Conservation (phyloP, 805 yeast genomes). For the Yarrowia phangngaensis region DNA sequence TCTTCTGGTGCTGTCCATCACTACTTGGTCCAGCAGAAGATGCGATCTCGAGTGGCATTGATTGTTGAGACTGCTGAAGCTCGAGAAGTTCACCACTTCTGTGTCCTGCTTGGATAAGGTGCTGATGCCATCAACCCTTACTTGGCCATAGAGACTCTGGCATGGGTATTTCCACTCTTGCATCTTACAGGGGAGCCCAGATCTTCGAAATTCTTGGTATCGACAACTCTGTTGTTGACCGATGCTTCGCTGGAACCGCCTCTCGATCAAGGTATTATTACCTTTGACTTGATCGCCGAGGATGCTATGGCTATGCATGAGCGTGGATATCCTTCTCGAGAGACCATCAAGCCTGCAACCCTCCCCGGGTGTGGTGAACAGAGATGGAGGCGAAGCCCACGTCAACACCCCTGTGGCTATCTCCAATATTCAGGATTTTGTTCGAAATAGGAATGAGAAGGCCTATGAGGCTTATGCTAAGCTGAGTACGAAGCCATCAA, state of each 20-base stretch:
- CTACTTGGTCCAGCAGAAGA: constrained; percentile 90
- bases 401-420: constrained; percentile 92
- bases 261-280: constrained; percentile 93
- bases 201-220: constrained; percentile 96
- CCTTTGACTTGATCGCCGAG: constrained; percentile 93
- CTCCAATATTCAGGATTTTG: constrained; percentile 97
- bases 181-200: constrained; percentile 99
- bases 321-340: constrained; percentile 81
- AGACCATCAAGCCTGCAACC: constrained; percentile 62
- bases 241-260: constrained; percentile 96
- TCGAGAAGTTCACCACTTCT: constrained; percentile 93
- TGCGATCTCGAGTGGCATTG: constrained; percentile 90
- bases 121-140: constrained; percentile 95
- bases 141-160: constrained; percentile 82
- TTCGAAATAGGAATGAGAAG: constrained; percentile 87
- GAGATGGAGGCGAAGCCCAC: constrained; percentile 97
- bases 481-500: constrained; percentile 88
- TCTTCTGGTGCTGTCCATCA: constrained; percentile 98
- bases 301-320: constrained; percentile 94
- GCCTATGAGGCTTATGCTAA: constrained; percentile 88
- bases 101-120: constrained; percentile 94
- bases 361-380: constrained; percentile 95
- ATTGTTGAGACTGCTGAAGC: constrained; percentile 95
- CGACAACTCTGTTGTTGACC: constrained; percentile 90
- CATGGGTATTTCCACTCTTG: constrained; percentile 97